Base-by-base conservation (phyloP, 176 grass and related monocot species). In the Aegilops longissima region DNA sequence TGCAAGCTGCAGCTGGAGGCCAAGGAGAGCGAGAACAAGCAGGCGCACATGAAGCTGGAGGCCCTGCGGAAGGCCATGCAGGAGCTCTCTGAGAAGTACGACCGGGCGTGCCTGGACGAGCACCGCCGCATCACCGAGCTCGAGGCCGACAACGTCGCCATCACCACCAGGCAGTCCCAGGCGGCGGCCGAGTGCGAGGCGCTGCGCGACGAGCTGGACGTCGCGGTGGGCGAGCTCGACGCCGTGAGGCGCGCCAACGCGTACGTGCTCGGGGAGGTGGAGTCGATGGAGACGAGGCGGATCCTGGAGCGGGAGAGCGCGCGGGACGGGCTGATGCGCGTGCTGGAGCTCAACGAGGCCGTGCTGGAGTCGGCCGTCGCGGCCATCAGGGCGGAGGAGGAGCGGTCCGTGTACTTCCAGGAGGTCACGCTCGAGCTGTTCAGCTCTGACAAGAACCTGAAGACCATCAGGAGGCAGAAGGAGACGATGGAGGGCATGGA, bases 351-450 rank as follows among this genome's bases (percentile, higher is more conserved):
- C 7, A 89, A 89, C 74, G 80, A 89, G 78, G 9, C 66, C 0
- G 81, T 89, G 13, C 80, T 91, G 5, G 39, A 71, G 5, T 89
- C 92, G 16, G 73, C 79, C 3, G 61, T 89, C 2, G 70, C 80
- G 1, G 86, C 81, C 4, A 73, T 94, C 66, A 75, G 51, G 24
- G 89, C 84, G 10, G 89, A 94, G 76, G 84, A 87, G 72, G 87
- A 94, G 80, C 73, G 86, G 44, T 91, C 80, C 1, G 87, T 83
- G 24, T 89, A 89, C 77, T 91, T 85, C 9, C 83, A 84, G 75
- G 80, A 83, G 81, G 70, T 68, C 20, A 79, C 78, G 52, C 52
- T 86, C 1, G 71, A 82, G 70, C n/a, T 94, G 12, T 18, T 89
- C 30, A 9, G 38, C 3, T 61, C 80, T 0, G 79, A 81, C 25